phyloP scores from a whole-genome alignment of 2,329 filamentous ascomycete genomes.

The Ilyonectria destructans region DNA sequence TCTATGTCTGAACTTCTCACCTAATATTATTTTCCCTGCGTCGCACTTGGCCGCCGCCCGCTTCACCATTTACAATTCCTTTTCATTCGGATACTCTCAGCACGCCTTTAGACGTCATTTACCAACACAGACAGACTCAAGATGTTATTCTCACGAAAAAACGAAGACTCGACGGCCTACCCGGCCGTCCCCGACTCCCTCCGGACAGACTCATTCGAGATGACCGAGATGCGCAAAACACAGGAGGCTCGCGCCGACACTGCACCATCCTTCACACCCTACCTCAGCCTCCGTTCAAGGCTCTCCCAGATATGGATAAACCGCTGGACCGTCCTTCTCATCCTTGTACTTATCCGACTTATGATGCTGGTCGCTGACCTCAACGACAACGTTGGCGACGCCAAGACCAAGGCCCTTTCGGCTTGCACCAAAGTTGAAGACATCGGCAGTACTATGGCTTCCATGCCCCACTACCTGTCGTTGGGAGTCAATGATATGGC shows the following conservation, averaged over 20 bases:
- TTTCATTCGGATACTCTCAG: conserved; percentile 27
- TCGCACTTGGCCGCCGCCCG: conserved; percentile 25
- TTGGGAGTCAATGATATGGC: conserved; percentile 90
- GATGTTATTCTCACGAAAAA: conserved; percentile 58
- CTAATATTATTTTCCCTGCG: conserved; percentile 35
- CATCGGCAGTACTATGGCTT: conserved; percentile 94
- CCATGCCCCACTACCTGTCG: conserved; percentile 97
- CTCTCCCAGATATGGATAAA: conserved; percentile 98
- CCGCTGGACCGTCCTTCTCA: conserved; percentile 91
- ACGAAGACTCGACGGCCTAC: conserved; percentile 51
- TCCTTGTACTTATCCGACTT: conserved; percentile 87
- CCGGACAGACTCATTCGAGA: conserved; percentile 56
- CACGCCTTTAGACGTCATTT: conserved; percentile 37
- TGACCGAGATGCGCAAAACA: conserved; percentile 52
- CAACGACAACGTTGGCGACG: conserved; percentile 81
- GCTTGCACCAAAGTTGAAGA: conserved; percentile 95
- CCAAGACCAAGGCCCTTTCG: conserved; percentile 85
- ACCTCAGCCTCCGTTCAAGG: conserved; percentile 89
- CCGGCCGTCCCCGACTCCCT: conserved; percentile 59
- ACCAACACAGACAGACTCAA: conserved; percentile 52
- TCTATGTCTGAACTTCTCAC: conserved; percentile 22
- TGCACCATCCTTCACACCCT: conserved; percentile 84
- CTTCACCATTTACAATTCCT: conserved; percentile 24
- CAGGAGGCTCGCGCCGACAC: conserved; percentile 65
- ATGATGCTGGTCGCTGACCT: conserved; percentile 83